Percentiles rank a stretch among this genome's conserved stretches.
Conservation (phyloP, 208 protist genomes). For the Leishmania martiniquensis region DNA sequence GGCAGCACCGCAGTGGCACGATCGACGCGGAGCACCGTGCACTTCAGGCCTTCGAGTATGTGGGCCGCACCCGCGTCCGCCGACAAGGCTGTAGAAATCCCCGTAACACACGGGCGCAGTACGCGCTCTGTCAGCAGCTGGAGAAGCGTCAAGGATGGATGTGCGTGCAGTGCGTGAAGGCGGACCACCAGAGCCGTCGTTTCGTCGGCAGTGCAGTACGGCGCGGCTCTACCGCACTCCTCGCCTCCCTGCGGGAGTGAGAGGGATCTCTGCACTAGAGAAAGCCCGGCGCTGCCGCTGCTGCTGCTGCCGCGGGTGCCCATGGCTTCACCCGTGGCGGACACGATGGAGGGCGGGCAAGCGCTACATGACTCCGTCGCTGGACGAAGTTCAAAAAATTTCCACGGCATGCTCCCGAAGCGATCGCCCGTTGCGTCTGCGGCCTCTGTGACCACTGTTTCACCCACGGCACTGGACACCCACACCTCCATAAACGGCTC, state of each 20-base stretch:
- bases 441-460: background rate
- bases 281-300: constrained; percentile 7
- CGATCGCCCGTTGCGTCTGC: background rate
- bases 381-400: constrained; percentile 8
- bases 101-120: constrained; percentile 1
- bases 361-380: background rate
- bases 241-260: background rate
- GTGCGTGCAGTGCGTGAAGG: constrained; percentile 10
- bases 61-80: background rate
- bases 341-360: too few relatives aligned
- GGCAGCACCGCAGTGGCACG: constrained; percentile 5
- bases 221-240: background rate
- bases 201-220: background rate
- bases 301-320: background rate
- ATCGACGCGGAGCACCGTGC: constrained; percentile 3
- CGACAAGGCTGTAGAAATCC: background rate
- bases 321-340: background rate
- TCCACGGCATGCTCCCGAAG: background rate
- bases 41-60: background rate
- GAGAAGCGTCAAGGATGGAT: constrained; percentile 13
- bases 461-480: background rate
- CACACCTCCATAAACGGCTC: constrained; percentile 2
- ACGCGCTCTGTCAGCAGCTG: background rate
- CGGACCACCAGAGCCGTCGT: constrained; percentile 12
- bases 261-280: constrained; percentile 14